Conservation (phyloP, 2,329 filamentous ascomycete genomes). For the Aspergillus sp. region DNA sequence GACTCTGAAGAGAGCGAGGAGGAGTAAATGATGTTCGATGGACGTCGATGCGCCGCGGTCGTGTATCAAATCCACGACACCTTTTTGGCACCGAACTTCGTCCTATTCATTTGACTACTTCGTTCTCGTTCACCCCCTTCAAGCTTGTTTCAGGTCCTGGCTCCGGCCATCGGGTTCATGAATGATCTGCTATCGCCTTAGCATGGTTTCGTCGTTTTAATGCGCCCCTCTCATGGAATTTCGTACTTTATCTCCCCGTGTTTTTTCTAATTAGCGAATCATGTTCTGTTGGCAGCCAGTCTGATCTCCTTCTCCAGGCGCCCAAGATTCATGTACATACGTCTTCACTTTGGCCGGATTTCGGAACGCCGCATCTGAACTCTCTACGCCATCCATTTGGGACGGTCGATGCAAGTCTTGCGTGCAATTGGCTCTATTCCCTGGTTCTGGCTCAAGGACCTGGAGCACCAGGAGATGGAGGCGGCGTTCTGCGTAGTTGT, state of each 20-base stretch:
- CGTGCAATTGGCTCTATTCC: neutral
- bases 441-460: neutral
- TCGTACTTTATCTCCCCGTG: too few relatives aligned
- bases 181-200: too few relatives aligned
- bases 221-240: too few relatives aligned
- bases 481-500: constrained; percentile 2
- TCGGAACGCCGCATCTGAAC: constrained; percentile 8
- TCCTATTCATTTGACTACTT: neutral
- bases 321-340: constrained; percentile 22
- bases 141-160: neutral
- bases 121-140: neutral
- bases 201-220: too few relatives aligned
- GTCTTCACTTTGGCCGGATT: constrained; percentile 8
- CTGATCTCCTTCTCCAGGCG: constrained; percentile 8
- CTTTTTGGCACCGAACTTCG: too few relatives aligned
- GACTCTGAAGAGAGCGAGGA: constrained; percentile 51
- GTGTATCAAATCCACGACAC: neutral
- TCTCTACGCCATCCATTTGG: constrained; percentile 4
- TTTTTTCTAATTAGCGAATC: constrained; percentile 7
- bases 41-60: neutral
- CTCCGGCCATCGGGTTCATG: too few relatives aligned
- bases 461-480: neutral
- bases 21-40: constrained; percentile 34
- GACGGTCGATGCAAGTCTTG: constrained; percentile 2
- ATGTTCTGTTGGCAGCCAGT: constrained; percentile 10